Evolutionary conservation across 768 basidiomycete genomes (phyloP).

Genomic region (Russula virescens): DNA sequence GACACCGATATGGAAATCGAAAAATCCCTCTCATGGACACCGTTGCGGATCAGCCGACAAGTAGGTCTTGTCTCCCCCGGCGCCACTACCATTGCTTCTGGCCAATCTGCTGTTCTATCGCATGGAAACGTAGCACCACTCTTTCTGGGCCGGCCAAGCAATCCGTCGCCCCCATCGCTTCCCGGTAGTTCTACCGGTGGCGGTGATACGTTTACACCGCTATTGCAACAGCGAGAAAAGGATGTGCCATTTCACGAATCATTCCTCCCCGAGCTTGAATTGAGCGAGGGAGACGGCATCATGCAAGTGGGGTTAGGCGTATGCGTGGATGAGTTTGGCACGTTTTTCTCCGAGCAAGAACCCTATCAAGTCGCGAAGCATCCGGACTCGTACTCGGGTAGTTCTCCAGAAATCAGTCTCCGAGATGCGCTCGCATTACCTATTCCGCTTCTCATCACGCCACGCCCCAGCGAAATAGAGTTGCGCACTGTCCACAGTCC

Average conservation of each 20-base stretch:
- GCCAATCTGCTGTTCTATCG: conserved; percentile 14
- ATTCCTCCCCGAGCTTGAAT: conserved; percentile 16
- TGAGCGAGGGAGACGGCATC: conserved; percentile 9
- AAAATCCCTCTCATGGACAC: conserved; percentile 12
- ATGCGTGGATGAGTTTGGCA: conserved; percentile 21
- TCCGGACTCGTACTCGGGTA: background rate
- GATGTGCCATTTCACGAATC: background rate
- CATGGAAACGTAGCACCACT: background rate
- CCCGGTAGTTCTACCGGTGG: background rate
- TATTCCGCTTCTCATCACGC: conserved; percentile 22
- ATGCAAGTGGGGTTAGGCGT: conserved; percentile 2
- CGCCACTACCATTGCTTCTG: conserved; percentile 15
- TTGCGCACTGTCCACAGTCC: background rate
- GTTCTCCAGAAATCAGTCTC: conserved; percentile 14
- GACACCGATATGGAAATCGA: conserved; percentile 15
- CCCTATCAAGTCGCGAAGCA: background rate
- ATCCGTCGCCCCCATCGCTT: conserved; percentile 21
- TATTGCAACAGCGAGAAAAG: background rate
- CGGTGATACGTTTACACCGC: background rate
- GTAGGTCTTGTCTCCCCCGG: conserved; percentile 12
- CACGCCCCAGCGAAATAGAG: conserved; percentile 6
- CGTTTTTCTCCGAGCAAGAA: conserved; percentile 14
- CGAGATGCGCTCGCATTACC: conserved; percentile 22
- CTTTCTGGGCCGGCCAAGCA: conserved; percentile 2
- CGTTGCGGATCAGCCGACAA: background rate